Evolutionary conservation across 768 basidiomycete genomes (phyloP), one percentile per base, ranked within the genome.

Genomic region (Kwoniella bestiolae): DNA sequence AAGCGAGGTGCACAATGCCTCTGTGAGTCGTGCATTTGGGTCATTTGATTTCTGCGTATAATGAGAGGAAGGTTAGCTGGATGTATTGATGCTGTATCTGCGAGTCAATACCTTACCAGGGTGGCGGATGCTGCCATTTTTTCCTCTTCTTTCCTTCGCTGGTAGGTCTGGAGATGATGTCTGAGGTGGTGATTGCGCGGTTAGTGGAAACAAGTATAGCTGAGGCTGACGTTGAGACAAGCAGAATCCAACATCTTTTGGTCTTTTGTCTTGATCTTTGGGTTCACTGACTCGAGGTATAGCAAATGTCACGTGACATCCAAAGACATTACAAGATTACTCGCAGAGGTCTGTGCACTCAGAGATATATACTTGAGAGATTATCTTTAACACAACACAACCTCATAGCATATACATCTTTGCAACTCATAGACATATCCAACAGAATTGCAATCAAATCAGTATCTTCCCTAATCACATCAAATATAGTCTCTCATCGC

Each of bases 1-100:
- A 6, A 77, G 59, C 8, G 65, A 63, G 1, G 75, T 77, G 28
- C 66, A 65, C 2, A 77, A 67, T 8, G 71, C 71, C 32, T 77
- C 75, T 21, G 69, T 68, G 21, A 77, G 62, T 38, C 63, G 47
- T 7, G 56, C 57, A 46, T 66, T 63, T 2, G 71, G 71, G 26
- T 77, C 73, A 21, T 58, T 67, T 6, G 71, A 62, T 65, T 68
- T 68, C 75, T 77, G 52, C 12, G 28, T 11, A 9, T 34, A 16
- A 35, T 5, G n/a, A 52, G 18, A 51, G 11, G 8, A 44, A 41
- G 26, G 38, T 55, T 23, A 56, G 53, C 41, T 46, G 29, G n/a
- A 47, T n/a, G n/a, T n/a, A n/a, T 14, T 18, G 8, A 41, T 41
- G 5, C 38, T 41, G 38, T 21, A 28, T 35, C 29, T n/a, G 9